phyloP scores from a whole-genome alignment of 164 flowering plant species.

The Warburgia ugandensis region DNA sequence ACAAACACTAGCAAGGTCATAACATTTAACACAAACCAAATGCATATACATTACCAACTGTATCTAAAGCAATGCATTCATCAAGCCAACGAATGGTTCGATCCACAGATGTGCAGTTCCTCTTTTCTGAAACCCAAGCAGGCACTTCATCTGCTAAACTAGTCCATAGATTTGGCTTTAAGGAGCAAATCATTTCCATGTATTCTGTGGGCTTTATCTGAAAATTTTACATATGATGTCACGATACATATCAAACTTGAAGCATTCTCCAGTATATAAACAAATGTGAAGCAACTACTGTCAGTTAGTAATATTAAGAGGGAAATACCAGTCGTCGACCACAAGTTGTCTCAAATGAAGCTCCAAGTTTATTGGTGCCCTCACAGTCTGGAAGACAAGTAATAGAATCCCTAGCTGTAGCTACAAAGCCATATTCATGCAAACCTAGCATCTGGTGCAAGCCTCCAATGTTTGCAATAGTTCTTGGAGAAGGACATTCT shows the following conservation, averaged over 20 bases:
- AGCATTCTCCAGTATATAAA: background rate
- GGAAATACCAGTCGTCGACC: constrained; percentile 64
- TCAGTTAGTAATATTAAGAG: background rate
- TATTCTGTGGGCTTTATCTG: constrained; percentile 72
- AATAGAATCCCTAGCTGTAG: constrained; percentile 68
- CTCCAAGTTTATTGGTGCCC: constrained; percentile 53
- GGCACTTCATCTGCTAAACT: constrained; percentile 91
- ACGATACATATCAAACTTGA: background rate
- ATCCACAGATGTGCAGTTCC: constrained; percentile 74
- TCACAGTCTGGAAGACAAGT: constrained; percentile 52
- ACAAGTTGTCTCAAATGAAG: constrained; percentile 72
- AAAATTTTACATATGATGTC: background rate
- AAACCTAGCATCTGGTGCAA: constrained; percentile 58
- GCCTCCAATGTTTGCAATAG: constrained; percentile 71
- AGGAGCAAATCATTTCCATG: constrained; percentile 55
- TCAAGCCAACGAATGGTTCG: constrained; percentile 86
- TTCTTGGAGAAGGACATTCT: constrained; percentile 49
- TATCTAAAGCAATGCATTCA: constrained; percentile 52
- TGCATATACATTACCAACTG: constrained; percentile 21
- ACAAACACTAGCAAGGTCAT: no score
- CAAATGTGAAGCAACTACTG: background rate
- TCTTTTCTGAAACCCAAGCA: constrained; percentile 64
- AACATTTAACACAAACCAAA: no score
- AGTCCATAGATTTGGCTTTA: constrained; percentile 73
- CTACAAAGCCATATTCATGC: constrained; percentile 49